Evolutionary conservation across 176 grass and related monocot species (phyloP).

Genomic region (Juncus inflexus): DNA sequence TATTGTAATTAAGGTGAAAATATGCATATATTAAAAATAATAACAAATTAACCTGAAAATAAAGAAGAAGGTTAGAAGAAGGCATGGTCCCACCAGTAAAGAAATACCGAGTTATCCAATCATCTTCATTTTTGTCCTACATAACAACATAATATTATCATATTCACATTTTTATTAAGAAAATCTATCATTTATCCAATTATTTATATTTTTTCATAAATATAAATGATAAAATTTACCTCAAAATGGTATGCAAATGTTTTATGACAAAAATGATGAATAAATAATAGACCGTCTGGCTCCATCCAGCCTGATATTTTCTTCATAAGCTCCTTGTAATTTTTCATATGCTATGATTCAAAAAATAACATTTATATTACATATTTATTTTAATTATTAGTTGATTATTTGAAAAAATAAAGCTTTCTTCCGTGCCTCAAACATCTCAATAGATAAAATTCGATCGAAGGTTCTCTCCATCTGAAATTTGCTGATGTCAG

Average conservation of each 20-base stretch:
- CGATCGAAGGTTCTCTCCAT: slow-evolving; percentile 91
- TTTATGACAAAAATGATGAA: slow-evolving; percentile 94
- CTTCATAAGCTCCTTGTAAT: slow-evolving; percentile 88
- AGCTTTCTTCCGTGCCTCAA: slow-evolving; percentile 44
- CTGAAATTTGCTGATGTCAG: slow-evolving; percentile 86
- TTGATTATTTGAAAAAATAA: too few relatives aligned
- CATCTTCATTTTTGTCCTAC: slow-evolving; percentile 95
- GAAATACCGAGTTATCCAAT: slow-evolving; percentile 98
- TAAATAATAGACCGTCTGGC: slow-evolving; percentile 67
- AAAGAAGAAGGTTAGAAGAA: slow-evolving; percentile 84
- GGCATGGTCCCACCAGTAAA: slow-evolving; percentile 95
- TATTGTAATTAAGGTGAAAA: too few relatives aligned
- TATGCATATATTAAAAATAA: too few relatives aligned
- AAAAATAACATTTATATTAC: not conserved
- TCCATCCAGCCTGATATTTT: slow-evolving; percentile 96
- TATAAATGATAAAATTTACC: slow-evolving; percentile 27
- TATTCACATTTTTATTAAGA: slow-evolving; percentile 3
- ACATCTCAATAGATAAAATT: slow-evolving; percentile 95
- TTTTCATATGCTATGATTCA: slow-evolving; percentile 87
- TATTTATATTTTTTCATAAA: not conserved
- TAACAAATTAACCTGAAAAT: slow-evolving; percentile 67
- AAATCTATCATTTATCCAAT: not conserved
- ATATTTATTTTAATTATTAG: not conserved
- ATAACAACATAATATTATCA: slow-evolving; percentile 12
- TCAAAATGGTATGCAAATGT: slow-evolving; percentile 97